These are phyloP conservation scores for Pichia kudriavzevii DNA, from an alignment of 1,139 yeast genomes.

Conservation along the genomic window DNA sequence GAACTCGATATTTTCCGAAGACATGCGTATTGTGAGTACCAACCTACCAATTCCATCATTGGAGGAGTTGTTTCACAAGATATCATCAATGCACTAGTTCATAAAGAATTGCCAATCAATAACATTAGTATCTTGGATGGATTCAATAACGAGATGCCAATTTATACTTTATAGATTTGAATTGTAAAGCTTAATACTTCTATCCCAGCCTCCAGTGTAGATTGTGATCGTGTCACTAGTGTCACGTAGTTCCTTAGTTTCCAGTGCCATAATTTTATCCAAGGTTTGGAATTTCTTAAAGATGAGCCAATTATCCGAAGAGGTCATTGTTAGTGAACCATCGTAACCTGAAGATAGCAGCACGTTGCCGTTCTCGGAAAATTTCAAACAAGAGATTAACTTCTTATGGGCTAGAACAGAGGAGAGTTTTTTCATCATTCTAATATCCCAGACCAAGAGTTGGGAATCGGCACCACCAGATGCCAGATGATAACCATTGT, in stretches of 20 bases:
- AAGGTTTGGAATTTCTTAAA: constrained; percentile 47
- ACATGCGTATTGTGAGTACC: constrained; percentile 61
- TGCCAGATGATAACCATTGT: constrained; percentile 68
- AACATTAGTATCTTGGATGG: constrained; percentile 78
- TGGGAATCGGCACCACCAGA: constrained; percentile 83
- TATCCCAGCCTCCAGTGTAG: constrained; percentile 78
- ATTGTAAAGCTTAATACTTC: constrained; percentile 58
- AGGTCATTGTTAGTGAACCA: constrained; percentile 54
- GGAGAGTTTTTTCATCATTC: constrained; percentile 38
- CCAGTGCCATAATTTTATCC: constrained; percentile 66
- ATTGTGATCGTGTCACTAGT: constrained; percentile 30
- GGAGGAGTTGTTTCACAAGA: constrained; percentile 94
- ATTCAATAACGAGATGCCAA: constrained; percentile 63
- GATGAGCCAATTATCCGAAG: constrained; percentile 66
- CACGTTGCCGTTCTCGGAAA: constrained; percentile 36
- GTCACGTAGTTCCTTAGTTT: constrained; percentile 42
- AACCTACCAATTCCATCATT: constrained; percentile 80
- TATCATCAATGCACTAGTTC: constrained; percentile 72
- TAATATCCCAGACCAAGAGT: constrained; percentile 79
- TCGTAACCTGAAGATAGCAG: constrained; percentile 68
- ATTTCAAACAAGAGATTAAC: constrained; percentile 60
- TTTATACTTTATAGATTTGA: constrained; percentile 37
- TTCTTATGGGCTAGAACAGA: constrained; percentile 72
- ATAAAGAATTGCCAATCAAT: constrained; percentile 73
- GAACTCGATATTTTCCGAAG: constrained; percentile 35